Percentiles rank a stretch among this genome's conserved stretches.
Conservation (phyloP, 257 asterid genomes). For the Rhazya stricta region DNA sequence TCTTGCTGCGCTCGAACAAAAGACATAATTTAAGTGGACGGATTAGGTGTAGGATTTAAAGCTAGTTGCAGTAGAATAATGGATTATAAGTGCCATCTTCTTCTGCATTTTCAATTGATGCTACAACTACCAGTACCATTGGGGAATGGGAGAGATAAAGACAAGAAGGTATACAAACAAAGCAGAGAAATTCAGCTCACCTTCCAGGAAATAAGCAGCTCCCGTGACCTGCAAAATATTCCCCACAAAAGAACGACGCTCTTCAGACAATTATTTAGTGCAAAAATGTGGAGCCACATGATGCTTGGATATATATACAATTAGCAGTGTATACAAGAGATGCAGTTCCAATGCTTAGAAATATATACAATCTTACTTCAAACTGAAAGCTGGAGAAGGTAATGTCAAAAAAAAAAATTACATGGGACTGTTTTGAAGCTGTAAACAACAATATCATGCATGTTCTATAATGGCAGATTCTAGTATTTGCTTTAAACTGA, state of each 20-base stretch:
- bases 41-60: not conserved
- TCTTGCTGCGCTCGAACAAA: constrained; percentile 57
- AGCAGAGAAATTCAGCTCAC: constrained; percentile 41
- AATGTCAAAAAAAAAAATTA: not conserved
- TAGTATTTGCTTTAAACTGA: not conserved
- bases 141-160: constrained; percentile 28
- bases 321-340: not conserved
- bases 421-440: not conserved
- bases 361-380: not conserved
- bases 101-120: not conserved
- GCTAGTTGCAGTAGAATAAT: not conserved
- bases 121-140: constrained; percentile 13
- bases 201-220: constrained; percentile 94
- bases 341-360: not conserved
- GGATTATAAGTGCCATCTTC: not conserved
- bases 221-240: constrained; percentile 82
- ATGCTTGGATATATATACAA: constrained; percentile 1
- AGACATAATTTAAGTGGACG: not conserved
- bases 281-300: constrained; percentile 19
- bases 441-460: not conserved
- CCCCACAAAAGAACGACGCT: constrained; percentile 28
- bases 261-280: constrained; percentile 25
- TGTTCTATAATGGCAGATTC: not conserved
- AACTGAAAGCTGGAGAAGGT: not conserved
- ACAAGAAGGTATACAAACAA: constrained; percentile 27